phyloP scores from a whole-genome alignment of 2,329 filamentous ascomycete species.

The Thielaviopsis musarum region DNA sequence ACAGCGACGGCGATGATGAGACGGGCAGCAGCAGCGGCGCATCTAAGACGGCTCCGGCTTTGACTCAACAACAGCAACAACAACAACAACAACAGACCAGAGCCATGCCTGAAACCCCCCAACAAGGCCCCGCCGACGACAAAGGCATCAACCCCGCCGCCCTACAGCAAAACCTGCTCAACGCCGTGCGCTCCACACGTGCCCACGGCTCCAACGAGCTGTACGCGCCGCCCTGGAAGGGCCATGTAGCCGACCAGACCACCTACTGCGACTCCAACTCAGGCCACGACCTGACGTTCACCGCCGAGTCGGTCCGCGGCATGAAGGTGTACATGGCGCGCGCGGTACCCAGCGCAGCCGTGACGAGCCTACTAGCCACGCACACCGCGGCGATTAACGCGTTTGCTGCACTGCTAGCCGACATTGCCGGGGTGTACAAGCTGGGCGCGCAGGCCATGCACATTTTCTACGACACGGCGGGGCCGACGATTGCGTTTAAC shows the following conservation, averaged over 20 bases:
- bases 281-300: conserved; percentile 54
- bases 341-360: conserved; percentile 22
- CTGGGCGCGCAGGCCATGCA: conserved; percentile 55
- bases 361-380: conserved; percentile 38
- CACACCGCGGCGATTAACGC: conserved; percentile 46
- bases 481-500: conserved; percentile 87
- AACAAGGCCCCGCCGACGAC: conserved; percentile 21
- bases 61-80: neutral
- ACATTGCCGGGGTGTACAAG: conserved; percentile 56
- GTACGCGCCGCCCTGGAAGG: conserved; percentile 52
- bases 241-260: conserved; percentile 58
- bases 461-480: conserved; percentile 69
- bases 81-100: neutral
- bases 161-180: conserved; percentile 54
- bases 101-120: conserved; percentile 9
- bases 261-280: conserved; percentile 73
- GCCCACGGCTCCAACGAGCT: conserved; percentile 56
- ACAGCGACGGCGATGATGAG: conserved; percentile 20
- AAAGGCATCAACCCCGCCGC: conserved; percentile 43
- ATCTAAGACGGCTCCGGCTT: neutral
- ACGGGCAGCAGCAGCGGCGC: conserved; percentile 5
- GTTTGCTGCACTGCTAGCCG: conserved; percentile 53
- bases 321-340: conserved; percentile 59
- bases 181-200: conserved; percentile 62
- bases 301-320: conserved; percentile 51